Conservation (phyloP, 768 basidiomycete species). For the Xerocomus potaroensis region DNA sequence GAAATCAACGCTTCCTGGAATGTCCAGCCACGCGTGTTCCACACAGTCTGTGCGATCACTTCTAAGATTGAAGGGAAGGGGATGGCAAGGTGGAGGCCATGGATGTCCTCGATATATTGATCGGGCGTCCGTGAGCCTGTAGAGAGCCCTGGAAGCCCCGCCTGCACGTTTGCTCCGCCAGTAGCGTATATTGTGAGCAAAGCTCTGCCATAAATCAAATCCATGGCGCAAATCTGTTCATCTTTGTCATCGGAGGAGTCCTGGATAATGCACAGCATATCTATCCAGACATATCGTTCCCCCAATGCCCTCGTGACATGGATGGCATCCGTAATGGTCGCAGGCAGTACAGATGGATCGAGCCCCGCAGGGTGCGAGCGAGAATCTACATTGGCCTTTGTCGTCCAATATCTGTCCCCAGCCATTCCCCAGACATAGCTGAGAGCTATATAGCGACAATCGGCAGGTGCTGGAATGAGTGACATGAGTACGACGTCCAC, state of each 20-base stretch:
- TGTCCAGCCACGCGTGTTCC: conserved; percentile 3
- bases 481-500: neutral
- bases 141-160: neutral
- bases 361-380: neutral
- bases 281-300: conserved; percentile 1
- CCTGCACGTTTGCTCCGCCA: neutral
- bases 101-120: neutral
- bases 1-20: neutral
- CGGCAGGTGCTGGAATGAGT: neutral
- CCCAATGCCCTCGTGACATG: neutral
- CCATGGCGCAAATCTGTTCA: conserved; percentile 8
- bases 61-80: neutral
- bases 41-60: neutral
- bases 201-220: conserved; percentile 5
- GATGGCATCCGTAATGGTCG: conserved; percentile 2
- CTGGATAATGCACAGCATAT: conserved; percentile 16
- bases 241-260: conserved; percentile 7
- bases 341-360: conserved; percentile 2
- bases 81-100: neutral
- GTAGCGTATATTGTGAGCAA: conserved; percentile 8
- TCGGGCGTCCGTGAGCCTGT: neutral
- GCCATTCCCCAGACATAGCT: neutral
- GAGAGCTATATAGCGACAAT: conserved; percentile 1
- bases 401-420: neutral
- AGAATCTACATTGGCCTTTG: neutral